Conservation (phyloP, 2,329 filamentous ascomycete species). For the Myriangium duriaei region DNA sequence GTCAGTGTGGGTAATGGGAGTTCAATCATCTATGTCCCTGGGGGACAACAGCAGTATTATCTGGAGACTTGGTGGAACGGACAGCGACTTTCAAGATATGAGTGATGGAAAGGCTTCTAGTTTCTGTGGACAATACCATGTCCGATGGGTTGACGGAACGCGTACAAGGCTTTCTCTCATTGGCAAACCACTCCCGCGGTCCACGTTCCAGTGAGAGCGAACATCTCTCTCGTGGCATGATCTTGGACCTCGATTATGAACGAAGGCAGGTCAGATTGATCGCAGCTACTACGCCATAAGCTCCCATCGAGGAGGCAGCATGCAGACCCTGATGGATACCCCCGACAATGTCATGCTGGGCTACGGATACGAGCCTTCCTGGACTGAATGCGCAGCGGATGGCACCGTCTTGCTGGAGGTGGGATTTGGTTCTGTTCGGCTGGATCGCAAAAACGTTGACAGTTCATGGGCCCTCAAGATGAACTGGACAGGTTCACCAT, state of each 20-base stretch:
- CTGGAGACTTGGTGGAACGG: slow-evolving; percentile 33
- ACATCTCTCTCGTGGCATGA: slow-evolving; percentile 9
- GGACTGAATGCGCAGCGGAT: slow-evolving; percentile 29
- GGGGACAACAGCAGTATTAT: slow-evolving; percentile 33
- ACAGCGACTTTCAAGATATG: slow-evolving; percentile 13
- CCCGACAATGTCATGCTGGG: slow-evolving; percentile 43
- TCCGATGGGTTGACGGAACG: slow-evolving; percentile 16
- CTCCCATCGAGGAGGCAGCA: slow-evolving; percentile 27
- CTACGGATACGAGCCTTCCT: slow-evolving; percentile 35
- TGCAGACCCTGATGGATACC: slow-evolving; percentile 40
- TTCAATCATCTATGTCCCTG: slow-evolving; percentile 35
- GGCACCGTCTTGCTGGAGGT: slow-evolving; percentile 41
- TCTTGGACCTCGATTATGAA: slow-evolving; percentile 15
- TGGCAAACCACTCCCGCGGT: slow-evolving; percentile 11
- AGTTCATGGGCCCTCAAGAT: not conserved
- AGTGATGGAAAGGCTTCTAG: slow-evolving; percentile 13
- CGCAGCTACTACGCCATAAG: not conserved
- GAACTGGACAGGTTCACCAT: not conserved
- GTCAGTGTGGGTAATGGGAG: slow-evolving; percentile 39
- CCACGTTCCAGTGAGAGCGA: slow-evolving; percentile 9
- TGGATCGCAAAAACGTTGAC: slow-evolving; percentile 1
- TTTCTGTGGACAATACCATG: slow-evolving; percentile 15
- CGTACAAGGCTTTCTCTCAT: slow-evolving; percentile 13
- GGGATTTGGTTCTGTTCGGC: slow-evolving; percentile 28
- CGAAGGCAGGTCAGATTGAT: slow-evolving; percentile 14